Base-by-base conservation (phyloP, 805 yeast species). In the Yamadazyma laniorum region DNA sequence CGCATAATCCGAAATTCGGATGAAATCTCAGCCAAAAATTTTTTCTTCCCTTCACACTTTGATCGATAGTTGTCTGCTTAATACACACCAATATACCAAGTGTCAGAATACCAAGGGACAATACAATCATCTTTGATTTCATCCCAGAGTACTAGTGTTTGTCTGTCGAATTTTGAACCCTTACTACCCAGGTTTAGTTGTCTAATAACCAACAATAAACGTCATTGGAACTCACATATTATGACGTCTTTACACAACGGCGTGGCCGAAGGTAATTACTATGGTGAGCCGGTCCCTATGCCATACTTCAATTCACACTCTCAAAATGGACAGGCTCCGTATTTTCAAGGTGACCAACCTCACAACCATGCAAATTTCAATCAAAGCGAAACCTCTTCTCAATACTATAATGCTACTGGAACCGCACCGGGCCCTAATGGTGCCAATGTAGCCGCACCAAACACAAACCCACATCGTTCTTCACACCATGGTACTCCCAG, bases 161-260 rank as follows among this genome's bases (percentile, higher is more conserved):
- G n/a, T n/a, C n/a, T n/a, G n/a, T n/a, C n/a, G n/a, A n/a, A n/a
- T n/a, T n/a, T n/a, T n/a, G n/a, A n/a, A n/a, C n/a, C n/a, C n/a
- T n/a, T n/a, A n/a, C n/a, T n/a, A n/a, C n/a, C n/a, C n/a, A n/a
- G n/a, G n/a, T n/a, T n/a, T n/a, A n/a, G n/a, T n/a, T n/a, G n/a
- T n/a, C n/a, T n/a, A n/a, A n/a, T n/a, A n/a, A n/a, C n/a, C n/a
- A n/a, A n/a, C n/a, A n/a, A n/a, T n/a, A n/a, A n/a, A n/a, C n/a
- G n/a, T n/a, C n/a, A n/a, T n/a, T n/a, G n/a, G n/a, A n/a, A n/a
- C n/a, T n/a, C n/a, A n/a, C n/a, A n/a, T n/a, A n/a, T n/a, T n/a
- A 56, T 55, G 63, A 55, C 63, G 15, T 58, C 64, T n/a, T 50
- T 59, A 42, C 63, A 58, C 28, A 50, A 49, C 29, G 49, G 53